Base-by-base conservation (phyloP, 176 grass and related monocot species). In the Phoenix dactylifera region DNA sequence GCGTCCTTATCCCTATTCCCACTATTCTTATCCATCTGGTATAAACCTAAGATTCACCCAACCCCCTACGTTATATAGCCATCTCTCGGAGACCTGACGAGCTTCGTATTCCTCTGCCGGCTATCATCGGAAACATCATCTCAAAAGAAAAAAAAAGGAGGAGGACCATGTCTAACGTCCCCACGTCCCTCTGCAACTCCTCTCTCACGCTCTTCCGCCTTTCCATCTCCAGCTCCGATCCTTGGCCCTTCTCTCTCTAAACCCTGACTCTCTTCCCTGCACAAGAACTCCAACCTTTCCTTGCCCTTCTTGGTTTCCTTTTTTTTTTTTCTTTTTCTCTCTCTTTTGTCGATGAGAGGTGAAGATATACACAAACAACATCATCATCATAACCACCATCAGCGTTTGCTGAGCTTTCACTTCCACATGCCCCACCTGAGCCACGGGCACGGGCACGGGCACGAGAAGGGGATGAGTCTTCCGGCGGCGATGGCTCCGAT, bases 161-260 rank as follows among this genome's bases (percentile, higher is more conserved):
- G 4, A 26, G 22, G 23, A 49, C 62, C 74, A 89, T 89, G 86
- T 85, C 86, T 74, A 89, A 89, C 86, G 67, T 85, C 60, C 86
- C 81, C 77, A 78, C 72, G 49, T 81, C 81, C 60, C 86, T 89
- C 50, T 74, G 77, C 67, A 77, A 81, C 62, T 73, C 81, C 67
- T 81, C 81, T 57, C 81, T 89, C 77, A 81, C 81, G 74, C 66
- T 85, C 74, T 85, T 89, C 77, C 86, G 70, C 81, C 77, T 89
- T 74, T 62, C 86, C 81, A 85, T 85, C 81, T 89, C 81, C 61
- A 77, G 77, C 77, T 86, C 77, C 59, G 71, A 80, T 63, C 77
- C 66, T 19, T 82, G 79, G 72, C 79, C 79, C 39, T 82, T 76
- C 15, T 82, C 79, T 76, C 59, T 82, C 72, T 76, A 82, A 64